phyloP scores from a whole-genome alignment of 768 basidiomycete genomes.

The Suillus subalutaceus region DNA sequence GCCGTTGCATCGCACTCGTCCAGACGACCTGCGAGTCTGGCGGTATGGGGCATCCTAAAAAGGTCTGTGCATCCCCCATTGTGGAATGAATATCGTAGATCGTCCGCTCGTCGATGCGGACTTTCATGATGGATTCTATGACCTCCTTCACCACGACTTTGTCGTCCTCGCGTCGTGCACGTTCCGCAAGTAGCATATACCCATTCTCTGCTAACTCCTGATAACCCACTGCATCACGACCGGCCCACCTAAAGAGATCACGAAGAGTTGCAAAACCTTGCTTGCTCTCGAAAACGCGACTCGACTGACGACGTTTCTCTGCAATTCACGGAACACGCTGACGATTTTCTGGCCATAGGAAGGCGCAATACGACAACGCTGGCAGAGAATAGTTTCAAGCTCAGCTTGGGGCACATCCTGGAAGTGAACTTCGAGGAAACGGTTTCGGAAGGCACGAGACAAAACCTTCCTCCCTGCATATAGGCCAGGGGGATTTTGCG shows the following conservation, averaged over 20 bases:
- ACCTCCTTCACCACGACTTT: constrained; percentile 89
- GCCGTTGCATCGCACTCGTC: constrained; percentile 91
- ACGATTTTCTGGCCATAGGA: constrained; percentile 93
- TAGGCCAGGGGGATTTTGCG: constrained; percentile 95
- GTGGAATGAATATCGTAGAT: constrained; percentile 65
- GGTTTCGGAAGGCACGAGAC: constrained; percentile 94
- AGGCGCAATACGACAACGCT: constrained; percentile 90
- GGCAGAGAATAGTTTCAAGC: constrained; percentile 90
- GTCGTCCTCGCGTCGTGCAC: constrained; percentile 83
- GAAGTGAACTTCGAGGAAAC: constrained; percentile 97
- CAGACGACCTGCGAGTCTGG: constrained; percentile 67
- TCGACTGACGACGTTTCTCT: constrained; percentile 87
- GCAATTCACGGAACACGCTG: constrained; percentile 88
- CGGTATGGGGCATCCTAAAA: constrained; percentile 59
- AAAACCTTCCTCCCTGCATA: constrained; percentile 95
- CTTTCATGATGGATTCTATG: constrained; percentile 87
- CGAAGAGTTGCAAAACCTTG: constrained; percentile 96
- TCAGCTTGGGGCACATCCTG: constrained; percentile 95
- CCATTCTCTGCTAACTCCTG: constrained; percentile 95
- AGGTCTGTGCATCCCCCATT: constrained; percentile 42
- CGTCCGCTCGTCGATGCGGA: constrained; percentile 69
- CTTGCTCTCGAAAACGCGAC: constrained; percentile 96
- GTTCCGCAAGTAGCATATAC: constrained; percentile 96
- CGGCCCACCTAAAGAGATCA: constrained; percentile 97
- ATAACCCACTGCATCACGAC: constrained; percentile 83